Evolutionary conservation across 1,139 yeast genomes (phyloP).

Genomic region (Magnusiomyces tetraspermus): DNA sequence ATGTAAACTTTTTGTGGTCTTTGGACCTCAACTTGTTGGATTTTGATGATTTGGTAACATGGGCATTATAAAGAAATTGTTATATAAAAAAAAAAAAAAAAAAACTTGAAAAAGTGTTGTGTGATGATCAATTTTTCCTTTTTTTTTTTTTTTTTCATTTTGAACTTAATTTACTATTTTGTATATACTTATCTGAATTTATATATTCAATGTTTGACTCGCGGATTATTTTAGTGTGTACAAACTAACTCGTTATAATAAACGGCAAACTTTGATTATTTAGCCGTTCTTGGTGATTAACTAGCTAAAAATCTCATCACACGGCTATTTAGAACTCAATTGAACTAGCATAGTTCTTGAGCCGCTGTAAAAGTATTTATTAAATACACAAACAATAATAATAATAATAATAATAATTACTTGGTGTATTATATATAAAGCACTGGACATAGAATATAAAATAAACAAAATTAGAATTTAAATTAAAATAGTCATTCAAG

Average conservation of each 20-base stretch:
- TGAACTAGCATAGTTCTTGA: no score
- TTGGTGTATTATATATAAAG: neutral
- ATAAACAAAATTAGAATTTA: neutral
- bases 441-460: neutral
- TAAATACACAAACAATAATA: no score
- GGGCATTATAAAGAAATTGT: neutral
- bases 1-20: neutral
- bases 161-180: neutral
- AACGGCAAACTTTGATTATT: no score
- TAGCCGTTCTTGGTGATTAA: no score
- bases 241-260: no score
- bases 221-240: no score
- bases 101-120: neutral
- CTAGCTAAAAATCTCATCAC: neutral
- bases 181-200: neutral
- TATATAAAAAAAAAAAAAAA: no score
- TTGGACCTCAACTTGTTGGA: neutral
- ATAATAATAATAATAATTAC: neutral
- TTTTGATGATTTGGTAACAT: slow-evolving; percentile 3
- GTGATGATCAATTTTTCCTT: neutral
- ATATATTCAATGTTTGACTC: no score
- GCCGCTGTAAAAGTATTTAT: no score
- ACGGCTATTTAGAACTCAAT: neutral
- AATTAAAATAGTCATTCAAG: neutral
- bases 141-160: neutral